Evolutionary conservation across 2,329 filamentous ascomycete genomes (phyloP), one percentile per base, ranked within the genome.

Genomic region (Penicillium corylophilum): DNA sequence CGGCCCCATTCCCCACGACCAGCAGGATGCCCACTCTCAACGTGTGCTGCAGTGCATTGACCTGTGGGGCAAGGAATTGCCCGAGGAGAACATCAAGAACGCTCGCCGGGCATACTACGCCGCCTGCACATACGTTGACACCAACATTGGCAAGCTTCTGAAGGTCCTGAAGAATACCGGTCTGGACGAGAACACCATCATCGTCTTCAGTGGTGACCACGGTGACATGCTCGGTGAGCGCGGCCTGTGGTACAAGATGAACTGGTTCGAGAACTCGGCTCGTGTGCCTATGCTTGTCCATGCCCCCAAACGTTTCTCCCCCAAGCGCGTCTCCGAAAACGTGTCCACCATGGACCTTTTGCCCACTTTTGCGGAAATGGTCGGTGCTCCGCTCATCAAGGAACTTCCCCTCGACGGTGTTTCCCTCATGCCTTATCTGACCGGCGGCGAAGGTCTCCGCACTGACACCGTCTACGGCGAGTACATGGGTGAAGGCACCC

Each of bases 191-290:
- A 84, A 96, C 73, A 96, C 92, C 12, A 91, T 96, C 63, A 79
- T 96, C 64, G 85, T 96, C 60, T 96, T 96, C 75, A 92, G 88
- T 52, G 91, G 92, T 40, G 92, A 96, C 69, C 92, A 96, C 67
- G 92, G 92, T 50, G 92, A 96, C 72, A 96, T 96, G 92, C 82
- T 96, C 7, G 92, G 92, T 53, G 92, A 96, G 77, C 86, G 90
- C 47, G 88, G 89, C 5, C 77, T 96, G 42, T 96, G 92, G 92
- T 83, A 96, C 79, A 96, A 96, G 81, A 96, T 96, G 92, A 90
- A 85, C 67, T 96, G 94, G 82, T 96, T 91, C 65, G 92, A 96
- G 79, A 87, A 87, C 36, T 95, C 90, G 12, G 90, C 90, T 41
- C 87, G 92, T 24, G 92, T 96, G 20, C 92, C 92, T 1, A 85